phyloP scores from a whole-genome alignment of 2,329 filamentous ascomycete genomes.

The Cladosporium sp. region DNA sequence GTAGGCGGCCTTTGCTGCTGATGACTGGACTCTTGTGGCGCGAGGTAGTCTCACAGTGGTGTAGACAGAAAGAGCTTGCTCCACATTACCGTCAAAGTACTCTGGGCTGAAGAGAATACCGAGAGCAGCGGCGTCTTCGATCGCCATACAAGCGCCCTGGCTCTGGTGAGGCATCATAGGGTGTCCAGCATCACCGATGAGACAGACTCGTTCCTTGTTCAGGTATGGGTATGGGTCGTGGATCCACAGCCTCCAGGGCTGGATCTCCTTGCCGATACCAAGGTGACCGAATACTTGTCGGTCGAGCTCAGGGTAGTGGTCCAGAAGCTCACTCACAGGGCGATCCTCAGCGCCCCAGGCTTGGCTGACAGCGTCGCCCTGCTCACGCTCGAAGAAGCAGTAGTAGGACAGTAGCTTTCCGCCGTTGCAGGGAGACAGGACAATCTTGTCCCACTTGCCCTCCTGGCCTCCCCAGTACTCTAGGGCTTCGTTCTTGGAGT shows the following conservation, averaged over 20 bases:
- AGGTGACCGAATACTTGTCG: constrained; percentile 59
- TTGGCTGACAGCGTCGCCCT: constrained; percentile 63
- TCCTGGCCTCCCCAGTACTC: constrained; percentile 73
- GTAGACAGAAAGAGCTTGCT: constrained; percentile 39
- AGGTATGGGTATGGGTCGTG: constrained; percentile 65
- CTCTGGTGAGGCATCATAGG: constrained; percentile 68
- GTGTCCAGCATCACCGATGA: constrained; percentile 68
- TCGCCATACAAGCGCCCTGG: constrained; percentile 70
- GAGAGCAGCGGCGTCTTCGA: constrained; percentile 65
- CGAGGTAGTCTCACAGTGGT: constrained; percentile 41
- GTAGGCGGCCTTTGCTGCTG: constrained; percentile 38
- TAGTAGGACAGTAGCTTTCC: constrained; percentile 69
- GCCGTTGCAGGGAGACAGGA: constrained; percentile 68
- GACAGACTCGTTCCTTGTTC: constrained; percentile 53
- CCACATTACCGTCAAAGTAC: constrained; percentile 44
- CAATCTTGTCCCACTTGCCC: constrained; percentile 67
- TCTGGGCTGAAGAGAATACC: constrained; percentile 61
- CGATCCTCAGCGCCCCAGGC: constrained; percentile 58
- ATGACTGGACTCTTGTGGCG: constrained; percentile 43
- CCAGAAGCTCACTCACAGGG: constrained; percentile 57
- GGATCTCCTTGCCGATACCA: constrained; percentile 62
- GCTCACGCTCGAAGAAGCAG: constrained; percentile 66
- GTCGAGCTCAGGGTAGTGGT: constrained; percentile 63
- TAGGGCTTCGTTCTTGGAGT: constrained; percentile 61
- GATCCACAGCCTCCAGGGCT: constrained; percentile 67